These are phyloP conservation scores for Boletus sp. DNA, from an alignment of 1,284 basidiomycete species.

Conservation along the genomic window DNA sequence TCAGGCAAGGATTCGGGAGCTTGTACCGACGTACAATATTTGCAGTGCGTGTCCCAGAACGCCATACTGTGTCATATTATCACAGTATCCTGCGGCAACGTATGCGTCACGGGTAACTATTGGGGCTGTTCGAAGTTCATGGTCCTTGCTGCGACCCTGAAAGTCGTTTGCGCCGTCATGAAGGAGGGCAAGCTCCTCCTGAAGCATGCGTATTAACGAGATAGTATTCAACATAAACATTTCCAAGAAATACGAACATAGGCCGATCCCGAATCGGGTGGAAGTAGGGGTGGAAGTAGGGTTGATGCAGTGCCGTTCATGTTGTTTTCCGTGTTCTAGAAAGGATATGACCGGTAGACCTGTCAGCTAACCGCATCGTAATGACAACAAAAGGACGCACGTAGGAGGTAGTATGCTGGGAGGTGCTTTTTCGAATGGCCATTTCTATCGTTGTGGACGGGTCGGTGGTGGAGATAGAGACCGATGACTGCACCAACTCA, in stretches of 20 bases:
- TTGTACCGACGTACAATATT: constrained; percentile 38
- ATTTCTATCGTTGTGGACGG: constrained; percentile 12
- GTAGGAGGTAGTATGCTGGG: not conserved
- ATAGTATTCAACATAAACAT: not conserved
- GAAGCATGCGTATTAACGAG: not conserved
- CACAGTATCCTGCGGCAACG: constrained; percentile 32
- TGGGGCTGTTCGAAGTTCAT: constrained; percentile 51
- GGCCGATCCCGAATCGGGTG: constrained; percentile 12
- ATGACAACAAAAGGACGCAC: constrained; percentile 14
- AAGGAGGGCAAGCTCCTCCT: constrained; percentile 45
- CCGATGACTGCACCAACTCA: constrained; percentile 13
- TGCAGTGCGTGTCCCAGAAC: constrained; percentile 48
- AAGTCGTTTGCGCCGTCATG: constrained; percentile 28
- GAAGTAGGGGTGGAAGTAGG: not conserved
- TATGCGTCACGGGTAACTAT: constrained; percentile 53
- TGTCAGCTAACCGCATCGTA: not conserved
- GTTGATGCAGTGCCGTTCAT: constrained; percentile 6
- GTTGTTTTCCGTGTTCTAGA: constrained; percentile 10
- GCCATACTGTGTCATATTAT: constrained; percentile 48
- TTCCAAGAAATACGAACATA: constrained; percentile 22
- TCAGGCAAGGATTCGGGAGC: constrained; percentile 4
- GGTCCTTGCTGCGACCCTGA: constrained; percentile 29
- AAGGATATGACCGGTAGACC: not conserved
- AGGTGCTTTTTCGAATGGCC: constrained; percentile 13
- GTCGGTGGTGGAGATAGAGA: constrained; percentile 2